phyloP scores from a whole-genome alignment of 176 grass and related monocot genomes.

The Rhynchospora pubera region DNA sequence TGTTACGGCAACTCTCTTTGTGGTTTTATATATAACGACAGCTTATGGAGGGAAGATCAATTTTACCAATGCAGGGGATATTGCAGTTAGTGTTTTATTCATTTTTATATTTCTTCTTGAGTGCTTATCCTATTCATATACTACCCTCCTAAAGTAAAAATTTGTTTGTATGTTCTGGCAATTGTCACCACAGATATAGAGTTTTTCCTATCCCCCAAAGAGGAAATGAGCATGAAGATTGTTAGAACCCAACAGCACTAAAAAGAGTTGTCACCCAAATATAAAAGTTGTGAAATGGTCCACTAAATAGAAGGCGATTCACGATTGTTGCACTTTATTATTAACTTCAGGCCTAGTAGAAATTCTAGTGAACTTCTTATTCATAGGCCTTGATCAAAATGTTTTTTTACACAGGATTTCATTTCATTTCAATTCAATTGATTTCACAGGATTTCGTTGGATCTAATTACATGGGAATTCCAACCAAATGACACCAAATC shows the following conservation, averaged over 20 bases:
- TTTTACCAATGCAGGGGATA: constrained; percentile 70
- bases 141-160: neutral
- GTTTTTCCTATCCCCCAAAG: neutral
- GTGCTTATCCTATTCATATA: neutral
- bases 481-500: too few relatives aligned
- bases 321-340: neutral
- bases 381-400: too few relatives aligned
- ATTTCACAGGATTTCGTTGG: too few relatives aligned
- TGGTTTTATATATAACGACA: constrained; percentile 70
- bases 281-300: neutral
- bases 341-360: neutral
- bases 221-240: neutral
- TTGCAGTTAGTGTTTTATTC: constrained; percentile 64
- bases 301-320: neutral
- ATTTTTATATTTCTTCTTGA: neutral
- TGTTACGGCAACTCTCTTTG: constrained; percentile 68
- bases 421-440: too few relatives aligned
- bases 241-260: neutral
- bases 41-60: constrained; percentile 55
- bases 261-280: neutral
- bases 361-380: neutral
- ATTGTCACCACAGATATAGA: neutral
- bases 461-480: too few relatives aligned
- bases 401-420: too few relatives aligned
- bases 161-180: neutral